These are phyloP conservation scores for Xylaria scruposa DNA, from an alignment of 495 filamentous ascomycete genomes.

Conservation along the genomic window DNA sequence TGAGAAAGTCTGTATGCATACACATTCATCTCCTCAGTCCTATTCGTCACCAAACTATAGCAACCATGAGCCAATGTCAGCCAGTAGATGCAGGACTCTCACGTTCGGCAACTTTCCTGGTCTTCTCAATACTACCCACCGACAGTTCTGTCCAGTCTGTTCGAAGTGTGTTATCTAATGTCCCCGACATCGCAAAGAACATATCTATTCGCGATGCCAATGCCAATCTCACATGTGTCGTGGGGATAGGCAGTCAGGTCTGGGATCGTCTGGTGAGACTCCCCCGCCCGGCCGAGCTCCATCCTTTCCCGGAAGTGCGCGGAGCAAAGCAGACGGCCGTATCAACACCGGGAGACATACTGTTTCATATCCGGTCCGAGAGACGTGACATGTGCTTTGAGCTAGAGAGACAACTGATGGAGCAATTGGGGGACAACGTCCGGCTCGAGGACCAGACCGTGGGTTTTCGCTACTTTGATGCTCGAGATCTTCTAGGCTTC, in stretches of 20 bases:
- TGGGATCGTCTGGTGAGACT: slow-evolving; percentile 56
- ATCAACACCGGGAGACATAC: slow-evolving; percentile 61
- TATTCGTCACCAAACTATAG: slow-evolving; percentile 12
- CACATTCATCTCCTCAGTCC: neutral
- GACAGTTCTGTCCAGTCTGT: slow-evolving; percentile 44
- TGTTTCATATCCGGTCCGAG: slow-evolving; percentile 65
- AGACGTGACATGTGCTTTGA: slow-evolving; percentile 65
- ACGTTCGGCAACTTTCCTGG: slow-evolving; percentile 57
- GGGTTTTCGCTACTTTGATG: slow-evolving; percentile 66
- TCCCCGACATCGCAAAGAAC: slow-evolving; percentile 59
- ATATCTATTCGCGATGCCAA: slow-evolving; percentile 59
- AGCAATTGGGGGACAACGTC: slow-evolving; percentile 55
- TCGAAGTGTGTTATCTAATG: slow-evolving; percentile 52
- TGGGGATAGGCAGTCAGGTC: slow-evolving; percentile 59
- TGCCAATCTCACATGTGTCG: slow-evolving; percentile 59
- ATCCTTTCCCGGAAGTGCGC: slow-evolving; percentile 55
- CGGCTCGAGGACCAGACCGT: slow-evolving; percentile 58
- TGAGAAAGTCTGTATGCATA: neutral
- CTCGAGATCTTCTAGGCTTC: slow-evolving; percentile 64
- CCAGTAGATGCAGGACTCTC: slow-evolving; percentile 57
- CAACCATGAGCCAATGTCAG: slow-evolving; percentile 41
- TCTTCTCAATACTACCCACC: slow-evolving; percentile 46
- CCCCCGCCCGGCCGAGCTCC: slow-evolving; percentile 58
- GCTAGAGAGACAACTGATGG: slow-evolving; percentile 61
- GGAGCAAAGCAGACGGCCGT: slow-evolving; percentile 55